A percentile compares a stretch with the other conserved stretches of the same genome.
phyloP scores from a whole-genome alignment of 2,329 filamentous ascomycete species.

The Scedosporium dehoogii region DNA sequence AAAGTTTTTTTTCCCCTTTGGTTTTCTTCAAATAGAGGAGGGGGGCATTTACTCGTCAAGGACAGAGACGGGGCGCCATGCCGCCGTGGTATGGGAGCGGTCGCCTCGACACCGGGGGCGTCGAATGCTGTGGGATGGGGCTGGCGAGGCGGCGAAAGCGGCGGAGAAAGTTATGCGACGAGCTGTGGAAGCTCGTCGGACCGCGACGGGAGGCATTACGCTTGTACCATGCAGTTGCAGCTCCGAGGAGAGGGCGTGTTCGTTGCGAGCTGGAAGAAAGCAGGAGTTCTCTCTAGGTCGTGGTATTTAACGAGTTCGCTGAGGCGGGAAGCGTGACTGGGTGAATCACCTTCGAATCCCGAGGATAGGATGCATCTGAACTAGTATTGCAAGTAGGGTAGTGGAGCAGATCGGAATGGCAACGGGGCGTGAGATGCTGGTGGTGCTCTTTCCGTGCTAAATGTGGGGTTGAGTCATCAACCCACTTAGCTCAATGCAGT shows the following conservation, averaged over 20 bases:
- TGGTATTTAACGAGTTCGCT: no score
- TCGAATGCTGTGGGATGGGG: neutral
- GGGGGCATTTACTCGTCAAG: conserved; percentile 48
- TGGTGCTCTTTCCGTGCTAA: neutral
- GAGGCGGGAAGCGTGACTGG: no score
- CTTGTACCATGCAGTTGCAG: conserved; percentile 2
- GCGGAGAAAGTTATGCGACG: neutral
- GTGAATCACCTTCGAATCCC: no score
- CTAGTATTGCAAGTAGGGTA: no score
- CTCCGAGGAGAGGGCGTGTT: no score
- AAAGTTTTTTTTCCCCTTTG: neutral
- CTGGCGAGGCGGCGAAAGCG: neutral
- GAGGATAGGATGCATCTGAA: no score
- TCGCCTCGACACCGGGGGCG: neutral
- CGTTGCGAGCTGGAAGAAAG: no score
- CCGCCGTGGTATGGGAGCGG: conserved; percentile 14
- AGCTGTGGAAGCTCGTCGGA: conserved; percentile 4
- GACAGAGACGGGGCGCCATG: conserved; percentile 54
- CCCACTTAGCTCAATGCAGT: neutral
- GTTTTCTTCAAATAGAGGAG: neutral
- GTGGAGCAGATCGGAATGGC: no score
- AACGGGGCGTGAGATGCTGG: neutral
- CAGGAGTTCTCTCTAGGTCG: no score
- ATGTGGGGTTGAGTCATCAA: neutral
- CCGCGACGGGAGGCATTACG: conserved; percentile 5